Conservation (phyloP, 257 asterid species). For the Prunella vulgaris region DNA sequence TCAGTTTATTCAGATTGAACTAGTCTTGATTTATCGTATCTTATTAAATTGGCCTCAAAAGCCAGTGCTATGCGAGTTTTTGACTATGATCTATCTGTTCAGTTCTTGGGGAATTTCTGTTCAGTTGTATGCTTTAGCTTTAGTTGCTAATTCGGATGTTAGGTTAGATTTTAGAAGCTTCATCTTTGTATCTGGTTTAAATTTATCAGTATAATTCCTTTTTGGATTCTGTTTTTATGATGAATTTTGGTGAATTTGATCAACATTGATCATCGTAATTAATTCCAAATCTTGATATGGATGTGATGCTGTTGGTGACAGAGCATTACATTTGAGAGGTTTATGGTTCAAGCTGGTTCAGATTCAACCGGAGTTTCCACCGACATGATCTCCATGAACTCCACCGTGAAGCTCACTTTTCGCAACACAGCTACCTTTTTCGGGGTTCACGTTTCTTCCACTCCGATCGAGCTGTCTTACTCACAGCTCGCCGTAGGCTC, state of each 20-base stretch:
- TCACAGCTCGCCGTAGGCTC: constrained; percentile 55
- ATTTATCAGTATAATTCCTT: not conserved
- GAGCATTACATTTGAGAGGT: constrained; percentile 63
- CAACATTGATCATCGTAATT: not conserved
- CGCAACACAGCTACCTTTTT: constrained; percentile 67
- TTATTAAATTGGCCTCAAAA: too few species aligned
- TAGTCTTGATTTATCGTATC: not conserved
- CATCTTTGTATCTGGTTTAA: not conserved
- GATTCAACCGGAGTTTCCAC: constrained; percentile 64
- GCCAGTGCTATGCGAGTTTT: not conserved
- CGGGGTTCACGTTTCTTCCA: constrained; percentile 71
- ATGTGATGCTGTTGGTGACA: constrained; percentile 20
- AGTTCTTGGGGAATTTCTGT: not conserved
- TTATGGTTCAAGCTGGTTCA: constrained; percentile 71
- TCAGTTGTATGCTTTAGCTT: too few species aligned
- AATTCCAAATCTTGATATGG: not conserved
- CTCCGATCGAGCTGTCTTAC: constrained; percentile 55
- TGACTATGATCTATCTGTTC: not conserved
- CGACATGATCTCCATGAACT: constrained; percentile 69
- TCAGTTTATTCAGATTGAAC: not conserved
- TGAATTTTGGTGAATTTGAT: not conserved
- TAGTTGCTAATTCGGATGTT: not conserved
- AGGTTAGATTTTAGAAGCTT: not conserved
- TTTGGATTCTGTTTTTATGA: too few species aligned
- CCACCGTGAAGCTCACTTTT: constrained; percentile 54